phyloP scores from a whole-genome alignment of 1,284 basidiomycete species.

The Anthracocystis walkeri region DNA sequence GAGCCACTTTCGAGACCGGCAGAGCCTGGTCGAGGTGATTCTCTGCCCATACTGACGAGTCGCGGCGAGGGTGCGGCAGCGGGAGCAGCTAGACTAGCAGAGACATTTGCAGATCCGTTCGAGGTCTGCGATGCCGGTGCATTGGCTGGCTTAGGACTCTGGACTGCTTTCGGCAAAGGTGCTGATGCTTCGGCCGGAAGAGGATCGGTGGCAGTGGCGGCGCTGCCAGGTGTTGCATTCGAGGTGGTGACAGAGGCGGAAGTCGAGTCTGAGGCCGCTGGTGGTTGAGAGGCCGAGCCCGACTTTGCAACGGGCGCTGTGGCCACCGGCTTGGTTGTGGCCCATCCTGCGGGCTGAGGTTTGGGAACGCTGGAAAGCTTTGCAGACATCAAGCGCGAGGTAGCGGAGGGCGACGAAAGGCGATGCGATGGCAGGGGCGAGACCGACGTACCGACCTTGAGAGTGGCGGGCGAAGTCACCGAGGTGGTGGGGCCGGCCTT shows the following conservation, averaged over 20 bases:
- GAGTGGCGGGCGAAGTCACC: conserved; percentile 19
- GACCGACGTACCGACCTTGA: conserved; percentile 42
- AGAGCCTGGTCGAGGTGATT: conserved; percentile 45
- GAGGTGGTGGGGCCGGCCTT: conserved; percentile 55
- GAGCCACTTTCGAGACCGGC: conserved; percentile 42
- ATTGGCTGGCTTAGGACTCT: conserved; percentile 35
- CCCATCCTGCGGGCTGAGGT: conserved; percentile 52
- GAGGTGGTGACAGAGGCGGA: conserved; percentile 6
- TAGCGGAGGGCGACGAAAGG: conserved; percentile 40
- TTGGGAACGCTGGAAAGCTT: conserved; percentile 55
- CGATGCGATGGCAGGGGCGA: conserved; percentile 39
- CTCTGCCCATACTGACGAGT: conserved; percentile 53
- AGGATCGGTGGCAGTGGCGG: conserved; percentile 17
- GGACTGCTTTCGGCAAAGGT: conserved; percentile 18
- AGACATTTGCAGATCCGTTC: conserved; percentile 3
- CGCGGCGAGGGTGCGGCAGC: conserved; percentile 47
- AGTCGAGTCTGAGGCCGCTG: conserved; percentile 4
- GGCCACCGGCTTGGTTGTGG: conserved; percentile 33
- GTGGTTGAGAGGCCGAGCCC: conserved; percentile 14
- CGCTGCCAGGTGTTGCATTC: conserved; percentile 6
- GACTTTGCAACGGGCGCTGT: conserved; percentile 24
- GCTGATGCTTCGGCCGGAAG: conserved; percentile 41
- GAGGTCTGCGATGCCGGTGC: conserved; percentile 7
- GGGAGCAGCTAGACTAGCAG: conserved; percentile 4
- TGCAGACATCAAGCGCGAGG: conserved; percentile 45